These are phyloP conservation scores for Xenoacremonium recifei DNA, from an alignment of 2,329 filamentous ascomycete genomes.

Conservation along the genomic window DNA sequence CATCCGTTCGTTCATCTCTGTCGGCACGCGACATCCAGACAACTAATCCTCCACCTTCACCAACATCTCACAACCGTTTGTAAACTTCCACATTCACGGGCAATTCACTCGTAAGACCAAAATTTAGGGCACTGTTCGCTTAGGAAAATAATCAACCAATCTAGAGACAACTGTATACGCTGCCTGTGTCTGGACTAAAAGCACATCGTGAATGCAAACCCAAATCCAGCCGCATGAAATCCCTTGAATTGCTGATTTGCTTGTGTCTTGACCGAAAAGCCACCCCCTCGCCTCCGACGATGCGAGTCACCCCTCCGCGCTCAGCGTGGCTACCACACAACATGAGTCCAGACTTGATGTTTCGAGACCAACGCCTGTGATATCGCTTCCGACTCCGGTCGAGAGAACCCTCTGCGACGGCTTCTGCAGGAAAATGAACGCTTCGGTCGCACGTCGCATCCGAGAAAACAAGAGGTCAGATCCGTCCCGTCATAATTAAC, in stretches of 20 bases:
- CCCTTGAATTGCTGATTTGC: slow-evolving; percentile 36
- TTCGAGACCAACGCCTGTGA: slow-evolving; percentile 13
- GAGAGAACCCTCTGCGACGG: slow-evolving; percentile 21
- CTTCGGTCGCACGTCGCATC: slow-evolving; percentile 24
- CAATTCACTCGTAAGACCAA: no score
- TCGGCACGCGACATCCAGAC: no score
- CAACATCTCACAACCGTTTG: no score
- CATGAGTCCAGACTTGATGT: slow-evolving; percentile 21
- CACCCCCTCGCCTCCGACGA: slow-evolving; percentile 26
- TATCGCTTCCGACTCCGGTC: slow-evolving; percentile 14
- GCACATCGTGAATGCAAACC: slow-evolving; percentile 36
- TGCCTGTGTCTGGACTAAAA: slow-evolving; percentile 30
- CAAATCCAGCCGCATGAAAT: slow-evolving; percentile 37
- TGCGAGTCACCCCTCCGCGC: slow-evolving; percentile 20
- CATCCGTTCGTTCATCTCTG: no score
- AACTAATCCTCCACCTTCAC: no score
- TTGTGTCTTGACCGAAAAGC: slow-evolving; percentile 36
- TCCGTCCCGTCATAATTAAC: slow-evolving; percentile 27
- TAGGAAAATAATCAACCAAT: background rate
- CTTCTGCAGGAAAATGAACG: slow-evolving; percentile 24
- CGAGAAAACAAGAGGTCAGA: slow-evolving; percentile 25
- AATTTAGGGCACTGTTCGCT: no score
- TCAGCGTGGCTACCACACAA: slow-evolving; percentile 24
- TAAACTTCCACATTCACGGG: no score
- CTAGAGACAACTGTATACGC: slow-evolving; percentile 31